phyloP scores from a whole-genome alignment of 371 early-diverging fungal species.

The Syncephalastrum monosporum region DNA sequence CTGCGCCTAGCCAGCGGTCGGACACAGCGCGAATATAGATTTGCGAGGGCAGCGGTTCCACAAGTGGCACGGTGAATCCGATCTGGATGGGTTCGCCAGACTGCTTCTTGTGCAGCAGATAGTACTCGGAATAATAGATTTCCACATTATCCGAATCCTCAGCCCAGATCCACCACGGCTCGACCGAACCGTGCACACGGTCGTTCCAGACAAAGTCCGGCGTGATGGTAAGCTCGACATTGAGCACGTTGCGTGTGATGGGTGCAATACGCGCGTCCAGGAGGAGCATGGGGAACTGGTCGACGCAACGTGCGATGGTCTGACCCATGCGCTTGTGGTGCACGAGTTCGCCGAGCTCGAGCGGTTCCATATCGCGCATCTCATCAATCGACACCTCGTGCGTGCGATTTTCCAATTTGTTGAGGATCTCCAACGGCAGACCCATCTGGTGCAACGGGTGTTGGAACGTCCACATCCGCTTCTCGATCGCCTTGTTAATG shows the following conservation, averaged over 20 bases:
- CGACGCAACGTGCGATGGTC: conserved; percentile 69
- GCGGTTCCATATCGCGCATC: conserved; percentile 82
- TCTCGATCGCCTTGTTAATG: conserved; percentile 88
- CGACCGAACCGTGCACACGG: conserved; percentile 80
- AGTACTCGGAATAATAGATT: conserved; percentile 58
- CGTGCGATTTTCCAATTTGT: conserved; percentile 68
- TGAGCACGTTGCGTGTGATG: conserved; percentile 88
- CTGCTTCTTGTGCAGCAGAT: conserved; percentile 49
- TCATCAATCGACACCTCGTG: conserved; percentile 63
- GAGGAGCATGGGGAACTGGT: conserved; percentile 83
- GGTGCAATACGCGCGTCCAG: conserved; percentile 85
- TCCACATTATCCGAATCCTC: conserved; percentile 73
- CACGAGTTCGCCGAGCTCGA: conserved; percentile 87
- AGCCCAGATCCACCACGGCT: conserved; percentile 96
- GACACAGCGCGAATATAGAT: conserved; percentile 88
- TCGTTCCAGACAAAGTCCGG: conserved; percentile 94
- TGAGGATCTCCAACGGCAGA: conserved; percentile 71
- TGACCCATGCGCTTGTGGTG: conserved; percentile 78
- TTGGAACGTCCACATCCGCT: conserved; percentile 94
- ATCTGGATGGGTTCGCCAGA: conserved; percentile 63
- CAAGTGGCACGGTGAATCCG: conserved; percentile 84
- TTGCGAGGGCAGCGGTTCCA: conserved; percentile 86
- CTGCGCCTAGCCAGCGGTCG: conserved; percentile 93
- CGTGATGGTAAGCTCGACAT: conserved; percentile 74
- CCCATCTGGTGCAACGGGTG: conserved; percentile 90